A percentile compares a stretch with the other conserved stretches of the same genome.
Conservation (phyloP, 257 asterid species). For the Handroanthus guayacan region DNA sequence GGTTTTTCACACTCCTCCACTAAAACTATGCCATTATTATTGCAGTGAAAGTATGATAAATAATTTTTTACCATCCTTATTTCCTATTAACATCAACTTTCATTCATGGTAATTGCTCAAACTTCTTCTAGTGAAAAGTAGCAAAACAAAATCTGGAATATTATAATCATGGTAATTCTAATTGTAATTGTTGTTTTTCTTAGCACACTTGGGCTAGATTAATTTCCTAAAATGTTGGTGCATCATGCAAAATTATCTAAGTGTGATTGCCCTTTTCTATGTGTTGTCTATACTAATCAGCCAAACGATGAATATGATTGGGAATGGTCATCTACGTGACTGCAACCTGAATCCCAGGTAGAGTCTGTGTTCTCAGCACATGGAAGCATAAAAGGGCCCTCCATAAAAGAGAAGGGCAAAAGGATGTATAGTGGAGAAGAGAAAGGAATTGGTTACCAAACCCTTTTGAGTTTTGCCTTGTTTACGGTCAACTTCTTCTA, state of each 20-base stretch:
- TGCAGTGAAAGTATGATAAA: too few species aligned
- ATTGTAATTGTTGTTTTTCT: conserved; percentile 29
- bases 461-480: too few species aligned
- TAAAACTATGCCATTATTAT: too few species aligned
- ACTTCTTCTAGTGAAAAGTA: background rate
- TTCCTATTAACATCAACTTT: too few species aligned
- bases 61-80: too few species aligned
- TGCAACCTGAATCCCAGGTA: conserved; percentile 12
- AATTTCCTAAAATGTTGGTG: conserved; percentile 37
- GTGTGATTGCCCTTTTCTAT: conserved; percentile 34
- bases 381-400: conserved; percentile 25
- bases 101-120: too few species aligned
- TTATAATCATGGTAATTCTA: conserved; percentile 31
- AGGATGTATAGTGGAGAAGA: background rate
- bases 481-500: too few species aligned
- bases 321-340: conserved; percentile 24
- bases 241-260: conserved; percentile 27
- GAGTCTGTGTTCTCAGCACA: conserved; percentile 33
- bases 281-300: conserved; percentile 26
- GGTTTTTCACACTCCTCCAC: too few species aligned
- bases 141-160: conserved; percentile 22
- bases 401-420: background rate
- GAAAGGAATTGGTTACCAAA: too few species aligned
- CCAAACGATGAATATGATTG: conserved; percentile 11
- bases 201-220: background rate